Evolutionary conservation across 768 basidiomycete species (phyloP).

Genomic region (Gymnopilus dilepis): DNA sequence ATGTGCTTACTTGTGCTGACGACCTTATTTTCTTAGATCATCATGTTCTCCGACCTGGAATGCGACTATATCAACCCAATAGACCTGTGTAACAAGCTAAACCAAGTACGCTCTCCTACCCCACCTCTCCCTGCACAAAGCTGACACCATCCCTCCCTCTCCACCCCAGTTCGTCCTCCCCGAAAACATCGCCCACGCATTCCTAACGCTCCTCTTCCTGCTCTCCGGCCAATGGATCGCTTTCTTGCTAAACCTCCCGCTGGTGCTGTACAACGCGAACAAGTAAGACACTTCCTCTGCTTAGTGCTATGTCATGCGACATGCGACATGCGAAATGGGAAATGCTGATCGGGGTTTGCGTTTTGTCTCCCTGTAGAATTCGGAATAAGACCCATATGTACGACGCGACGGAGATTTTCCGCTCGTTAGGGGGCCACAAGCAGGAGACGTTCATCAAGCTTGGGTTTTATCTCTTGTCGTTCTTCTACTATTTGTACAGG

Average conservation of each 20-base stretch:
- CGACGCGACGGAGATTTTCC: conserved; percentile 99
- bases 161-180: conserved; percentile 97
- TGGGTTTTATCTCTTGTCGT: conserved; percentile 89
- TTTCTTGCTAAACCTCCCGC: conserved; percentile 87
- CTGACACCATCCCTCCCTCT: background rate
- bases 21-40: conserved; percentile 65
- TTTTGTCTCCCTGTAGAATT: conserved; percentile 58
- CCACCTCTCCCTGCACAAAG: background rate
- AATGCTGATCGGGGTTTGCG: too few species aligned
- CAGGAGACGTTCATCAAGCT: conserved; percentile 96
- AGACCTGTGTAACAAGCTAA: conserved; percentile 99
- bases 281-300: conserved; percentile 64
- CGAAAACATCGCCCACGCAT: conserved; percentile 94
- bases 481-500: conserved; percentile 93
- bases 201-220: conserved; percentile 91
- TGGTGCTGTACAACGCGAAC: conserved; percentile 90
- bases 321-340: too few species aligned
- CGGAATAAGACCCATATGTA: conserved; percentile 96
- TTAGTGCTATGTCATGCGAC: conserved; percentile 1
- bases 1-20: conserved; percentile 8
- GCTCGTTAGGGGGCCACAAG: conserved; percentile 91
- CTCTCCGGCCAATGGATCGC: conserved; percentile 95
- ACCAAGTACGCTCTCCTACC: conserved; percentile 68
- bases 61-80: conserved; percentile 99
- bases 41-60: conserved; percentile 99